Percentiles rank a stretch among this genome's conserved stretches.
phyloP scores from a whole-genome alignment of 2,329 filamentous ascomycete genomes.

The Eutypella sp. region DNA sequence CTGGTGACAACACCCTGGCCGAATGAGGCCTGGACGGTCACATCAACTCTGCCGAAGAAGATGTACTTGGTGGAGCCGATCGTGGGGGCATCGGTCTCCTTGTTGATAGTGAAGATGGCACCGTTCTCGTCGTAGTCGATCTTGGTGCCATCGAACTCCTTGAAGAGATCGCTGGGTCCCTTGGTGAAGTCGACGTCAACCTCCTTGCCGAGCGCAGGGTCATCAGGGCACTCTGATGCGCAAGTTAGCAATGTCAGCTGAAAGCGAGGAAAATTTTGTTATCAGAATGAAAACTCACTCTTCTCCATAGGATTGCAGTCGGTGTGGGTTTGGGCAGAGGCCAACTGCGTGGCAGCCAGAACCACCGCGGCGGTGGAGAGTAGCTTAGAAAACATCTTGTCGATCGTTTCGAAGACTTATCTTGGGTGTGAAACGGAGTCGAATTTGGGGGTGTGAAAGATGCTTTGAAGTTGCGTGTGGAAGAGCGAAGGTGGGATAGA shows the following conservation, averaged over 20 bases:
- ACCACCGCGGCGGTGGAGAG: conserved; percentile 41
- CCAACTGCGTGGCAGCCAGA: conserved; percentile 44
- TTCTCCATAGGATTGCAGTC: conserved; percentile 50
- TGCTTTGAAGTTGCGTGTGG: too few species aligned
- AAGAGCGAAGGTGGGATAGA: too few species aligned
- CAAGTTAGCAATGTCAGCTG: conserved; percentile 13
- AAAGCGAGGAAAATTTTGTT: background rate
- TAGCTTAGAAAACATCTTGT: conserved; percentile 42
- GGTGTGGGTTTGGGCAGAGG: conserved; percentile 53
- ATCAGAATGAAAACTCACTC: conserved; percentile 34
- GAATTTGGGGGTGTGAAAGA: too few species aligned
- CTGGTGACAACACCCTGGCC: conserved; percentile 87
- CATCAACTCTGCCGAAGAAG: conserved; percentile 89
- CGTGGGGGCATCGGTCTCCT: conserved; percentile 62
- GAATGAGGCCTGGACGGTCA: conserved; percentile 70
- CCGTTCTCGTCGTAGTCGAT: conserved; percentile 44
- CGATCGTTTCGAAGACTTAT: background rate
- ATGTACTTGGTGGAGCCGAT: conserved; percentile 82
- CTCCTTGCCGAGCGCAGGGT: conserved; percentile 69
- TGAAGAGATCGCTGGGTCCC: conserved; percentile 57
- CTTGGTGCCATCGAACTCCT: conserved; percentile 39
- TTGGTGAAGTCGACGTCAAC: conserved; percentile 69
- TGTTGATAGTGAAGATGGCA: conserved; percentile 62
- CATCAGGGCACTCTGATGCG: conserved; percentile 57
- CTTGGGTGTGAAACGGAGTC: background rate